Evolutionary conservation across 2,329 filamentous ascomycete genomes (phyloP), one percentile per base, ranked within the genome.

Genomic region (Alternaria arborescens): DNA sequence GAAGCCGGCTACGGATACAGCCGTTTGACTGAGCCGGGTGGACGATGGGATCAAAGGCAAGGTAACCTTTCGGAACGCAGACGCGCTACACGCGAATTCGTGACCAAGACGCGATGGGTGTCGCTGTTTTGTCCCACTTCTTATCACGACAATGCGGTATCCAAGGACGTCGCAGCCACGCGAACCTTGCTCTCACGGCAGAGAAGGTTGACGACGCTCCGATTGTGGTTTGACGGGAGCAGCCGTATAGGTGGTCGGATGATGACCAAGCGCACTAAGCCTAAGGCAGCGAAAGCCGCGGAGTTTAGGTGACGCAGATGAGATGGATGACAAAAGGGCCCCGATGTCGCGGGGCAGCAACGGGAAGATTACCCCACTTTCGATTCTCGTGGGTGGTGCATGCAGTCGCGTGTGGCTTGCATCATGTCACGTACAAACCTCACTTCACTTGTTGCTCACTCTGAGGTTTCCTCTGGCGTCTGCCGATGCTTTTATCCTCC

Each of bases 261-360:
- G 40, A 42, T 42, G 40, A 12, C 40, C 20, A 42, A 24, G 20
- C 18, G 30, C 51, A 24, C 52, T 55, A 55, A 30, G 22, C 52
- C 42, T 16, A 34, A 55, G 16, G 4, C 1, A 40, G 47, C 48
- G 8, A 47, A 38, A 38, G n/a, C 40, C 44, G 47, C 47, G 47
- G 55, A 46, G 20, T 50, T 50, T 36, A 20, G 4, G 16, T 24
- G 51, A 47, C 36, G 53, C 30, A 32, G 38, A 28, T 24, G 38
- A 24, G 14, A 11, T 20, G 46, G 48, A 62, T 62, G 60, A 62
- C 60, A 61, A 63, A 59, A 47, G 26, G 12, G 20, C 28, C 32
- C 32, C 32, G 32, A 36, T 36, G 14, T 40, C 48, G 62, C 55
- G 62, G 62, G 62, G 62, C 55, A 64, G 51, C 42, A 18, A 22